Evolutionary conservation across 2,329 filamentous ascomycete genomes (phyloP), one percentile per base, ranked within the genome.

Genomic region (Fusarium solani-melongenae): DNA sequence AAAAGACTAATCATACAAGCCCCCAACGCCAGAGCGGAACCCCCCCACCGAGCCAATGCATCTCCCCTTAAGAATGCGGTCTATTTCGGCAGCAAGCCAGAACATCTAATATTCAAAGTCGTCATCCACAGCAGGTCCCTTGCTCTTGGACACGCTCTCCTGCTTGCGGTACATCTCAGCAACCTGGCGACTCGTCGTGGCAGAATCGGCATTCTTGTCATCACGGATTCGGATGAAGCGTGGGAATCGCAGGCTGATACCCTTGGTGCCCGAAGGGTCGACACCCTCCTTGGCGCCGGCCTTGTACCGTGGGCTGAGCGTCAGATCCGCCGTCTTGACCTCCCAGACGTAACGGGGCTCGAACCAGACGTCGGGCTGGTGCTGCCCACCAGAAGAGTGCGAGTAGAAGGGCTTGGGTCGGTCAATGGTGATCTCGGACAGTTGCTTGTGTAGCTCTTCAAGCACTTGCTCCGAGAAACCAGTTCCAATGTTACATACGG

Each of bases 291-390:
- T 91, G 55, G 90, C 90, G 1, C 94, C 96, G n/a, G 96, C 96
- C 83, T 95, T 94, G 84, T 99, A 99, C 41, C 95, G 88, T 29
- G 96, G 96, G 76, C 93, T 96, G 24, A 99, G 88, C 2, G 96
- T 98, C 77, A 99, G 83, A 86, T 99, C 96, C 1, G 96, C 96
- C 14, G 96, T 97, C 86, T 96, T 97, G 76, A 99, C 95, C 84
- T 99, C 96, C 96, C 96, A 99, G 2, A 99, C 96, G 78, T 93
- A 92, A 46, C 92, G 91, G 15, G 96, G 94, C 86, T 99, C 96
- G 81, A 99, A 96, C 96, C 96, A 99, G 39, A 99, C 95, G 81
- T 99, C 96, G 2, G 96, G 96, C 82, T 99, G 96, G 81, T 98
- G 95, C 83, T 97, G 96, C 58, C 91, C 91, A 59, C 94, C 94